Evolutionary conservation across 2,329 filamentous ascomycete species (phyloP).

Genomic region (Fusarium brevicatenulatum): DNA sequence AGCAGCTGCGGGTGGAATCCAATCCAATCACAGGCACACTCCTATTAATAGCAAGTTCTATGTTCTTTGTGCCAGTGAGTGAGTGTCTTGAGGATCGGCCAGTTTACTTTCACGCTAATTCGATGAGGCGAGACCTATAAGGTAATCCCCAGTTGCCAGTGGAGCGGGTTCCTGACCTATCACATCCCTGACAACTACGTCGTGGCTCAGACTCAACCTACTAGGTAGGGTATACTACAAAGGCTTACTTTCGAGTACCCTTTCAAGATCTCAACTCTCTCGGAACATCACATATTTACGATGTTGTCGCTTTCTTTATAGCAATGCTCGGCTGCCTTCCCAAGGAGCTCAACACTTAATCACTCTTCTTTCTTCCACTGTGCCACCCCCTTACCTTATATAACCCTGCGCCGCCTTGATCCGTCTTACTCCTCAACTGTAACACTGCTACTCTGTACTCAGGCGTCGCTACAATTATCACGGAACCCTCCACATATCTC

Average conservation of each 20-base stretch:
- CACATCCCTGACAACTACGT: conserved; percentile 21
- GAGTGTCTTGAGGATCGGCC: background rate
- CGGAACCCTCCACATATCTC: background rate
- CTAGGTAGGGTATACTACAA: background rate
- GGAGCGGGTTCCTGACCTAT: conserved; percentile 14
- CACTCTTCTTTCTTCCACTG: background rate
- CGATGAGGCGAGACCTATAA: conserved; percentile 3
- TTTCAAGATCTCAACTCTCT: background rate
- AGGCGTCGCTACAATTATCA: background rate
- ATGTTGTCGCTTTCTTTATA: background rate
- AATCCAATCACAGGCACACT: background rate
- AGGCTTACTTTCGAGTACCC: conserved; percentile 5
- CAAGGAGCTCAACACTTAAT: background rate
- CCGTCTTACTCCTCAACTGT: background rate
- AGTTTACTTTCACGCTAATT: conserved; percentile 2
- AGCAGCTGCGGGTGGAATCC: background rate
- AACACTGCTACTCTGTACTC: background rate
- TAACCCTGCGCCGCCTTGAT: background rate
- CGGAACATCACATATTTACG: background rate
- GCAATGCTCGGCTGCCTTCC: background rate
- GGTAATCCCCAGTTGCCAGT: conserved; percentile 2
- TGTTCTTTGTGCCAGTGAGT: background rate
- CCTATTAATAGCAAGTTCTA: background rate
- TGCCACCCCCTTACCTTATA: background rate
- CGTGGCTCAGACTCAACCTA: conserved; percentile 15